A percentile compares a stretch with the other conserved stretches of the same genome.
These are phyloP conservation scores for Arabidopsis arenosa DNA, from an alignment of 345 rosid genomes.

Conservation along the genomic window DNA sequence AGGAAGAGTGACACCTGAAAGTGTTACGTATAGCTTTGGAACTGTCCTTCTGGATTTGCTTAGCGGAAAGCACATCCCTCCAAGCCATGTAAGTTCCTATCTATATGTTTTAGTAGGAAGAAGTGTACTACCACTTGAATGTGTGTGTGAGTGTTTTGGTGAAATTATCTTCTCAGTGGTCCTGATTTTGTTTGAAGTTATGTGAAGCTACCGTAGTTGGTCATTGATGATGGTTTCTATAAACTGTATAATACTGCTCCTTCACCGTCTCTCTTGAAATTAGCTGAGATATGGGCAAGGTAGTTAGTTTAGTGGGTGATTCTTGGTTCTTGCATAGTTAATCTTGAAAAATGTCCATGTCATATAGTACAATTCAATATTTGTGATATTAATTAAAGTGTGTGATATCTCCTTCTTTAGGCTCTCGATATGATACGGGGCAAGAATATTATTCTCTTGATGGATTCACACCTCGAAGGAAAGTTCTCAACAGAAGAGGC, in stretches of 20 bases:
- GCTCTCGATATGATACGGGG: conserved; percentile 95
- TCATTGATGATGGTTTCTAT: neutral
- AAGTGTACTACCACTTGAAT: neutral
- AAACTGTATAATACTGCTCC: neutral
- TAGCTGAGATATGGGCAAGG: neutral
- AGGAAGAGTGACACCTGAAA: conserved; percentile 97
- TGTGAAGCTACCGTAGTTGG: neutral
- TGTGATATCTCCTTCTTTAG: conserved; percentile 50
- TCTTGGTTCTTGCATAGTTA: conserved; percentile 7
- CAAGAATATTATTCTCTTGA: conserved; percentile 68
- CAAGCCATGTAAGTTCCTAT: conserved; percentile 79
- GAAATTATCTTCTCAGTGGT: neutral
- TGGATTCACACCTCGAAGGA: conserved; percentile 97
- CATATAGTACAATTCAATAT: neutral
- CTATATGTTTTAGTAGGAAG: neutral
- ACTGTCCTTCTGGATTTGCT: conserved; percentile 93
- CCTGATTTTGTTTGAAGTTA: neutral
- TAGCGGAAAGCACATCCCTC: conserved; percentile 97
- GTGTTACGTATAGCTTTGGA: conserved; percentile 94
- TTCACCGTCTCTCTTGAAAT: neutral
- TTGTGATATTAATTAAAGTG: conserved; percentile 15
- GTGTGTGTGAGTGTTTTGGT: neutral
- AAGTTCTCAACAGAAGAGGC: conserved; percentile 94
- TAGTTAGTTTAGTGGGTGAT: neutral
- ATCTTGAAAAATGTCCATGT: conserved; percentile 7